Evolutionary conservation across 441 rosid species (phyloP), one percentile per base, ranked within the genome.

Genomic region (Breynia disticha): DNA sequence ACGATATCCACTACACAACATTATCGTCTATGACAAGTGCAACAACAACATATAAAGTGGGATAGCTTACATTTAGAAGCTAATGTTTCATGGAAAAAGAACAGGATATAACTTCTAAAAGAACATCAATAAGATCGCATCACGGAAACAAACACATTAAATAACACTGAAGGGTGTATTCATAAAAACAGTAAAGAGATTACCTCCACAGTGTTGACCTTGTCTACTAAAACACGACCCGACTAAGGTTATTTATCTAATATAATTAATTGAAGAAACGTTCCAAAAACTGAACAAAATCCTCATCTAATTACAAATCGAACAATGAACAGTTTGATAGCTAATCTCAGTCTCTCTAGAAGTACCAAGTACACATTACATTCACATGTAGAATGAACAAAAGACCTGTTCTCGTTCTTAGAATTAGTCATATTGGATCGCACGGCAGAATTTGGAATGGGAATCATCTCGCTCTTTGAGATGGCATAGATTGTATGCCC

Each of bases 381-480:
- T 64, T 66, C 62, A 72, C 65, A 65, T 39, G 55, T 43, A 51
- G 61, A 72, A 70, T 55, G 52, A 60, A 65, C 59, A 64, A 64
- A 80, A 77, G 56, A 85, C 98, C 98, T 87, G 83, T 75, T 81
- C 73, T 90, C 98, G 65, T 80, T 74, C 69, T 74, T 73, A 46
- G 82, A 71, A 71, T 77, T 66, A 37, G 84, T 70, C 59, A 68
- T 42, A 74, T 65, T 69, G 65, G 75, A 66, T 67, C 61, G 59
- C 62, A 78, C 76, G 45, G 70, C 62, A 61, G 96, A 69, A 75
- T 79, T 71, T 32, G 78, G 87, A 69, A 90, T 79, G 0, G 87
- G 80, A 78, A 90, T 83, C 65, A 83, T 82, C 77, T 80, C 81
- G 63, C 82, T 83, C 68, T 79, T 80, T 13, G 81, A 69, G 67